Conservation (phyloP, 2,329 filamentous ascomycete species). For the Metarhizium rileyi region DNA sequence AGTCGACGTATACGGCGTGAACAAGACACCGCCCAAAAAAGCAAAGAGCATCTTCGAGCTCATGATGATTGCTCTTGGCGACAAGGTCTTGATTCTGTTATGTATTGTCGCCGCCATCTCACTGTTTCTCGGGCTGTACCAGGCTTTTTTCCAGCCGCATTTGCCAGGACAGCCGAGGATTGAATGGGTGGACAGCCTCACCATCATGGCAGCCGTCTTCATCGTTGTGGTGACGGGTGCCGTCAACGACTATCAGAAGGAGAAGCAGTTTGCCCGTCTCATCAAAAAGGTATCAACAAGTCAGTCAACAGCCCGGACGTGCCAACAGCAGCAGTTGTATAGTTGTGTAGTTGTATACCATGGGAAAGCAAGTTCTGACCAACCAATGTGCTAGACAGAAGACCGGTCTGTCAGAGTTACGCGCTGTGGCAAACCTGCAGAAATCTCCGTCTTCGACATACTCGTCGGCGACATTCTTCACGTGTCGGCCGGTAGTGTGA, state of each 20-base stretch:
- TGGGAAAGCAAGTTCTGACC: not conserved
- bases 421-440: slow-evolving; percentile 53
- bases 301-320: too few relatives aligned
- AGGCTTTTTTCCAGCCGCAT: slow-evolving; percentile 45
- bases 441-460: slow-evolving; percentile 58
- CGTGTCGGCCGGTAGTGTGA: slow-evolving; percentile 58
- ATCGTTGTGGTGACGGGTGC: slow-evolving; percentile 16
- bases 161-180: slow-evolving; percentile 30
- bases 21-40: slow-evolving; percentile 1
- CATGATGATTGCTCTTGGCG: slow-evolving; percentile 1
- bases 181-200: slow-evolving; percentile 62
- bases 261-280: slow-evolving; percentile 53
- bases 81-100: slow-evolving; percentile 50
- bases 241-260: slow-evolving; percentile 60
- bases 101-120: slow-evolving; percentile 57
- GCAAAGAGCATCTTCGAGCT: slow-evolving; percentile 1
- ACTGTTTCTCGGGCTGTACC: slow-evolving; percentile 56
- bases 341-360: too few relatives aligned
- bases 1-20: not conserved
- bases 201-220: slow-evolving; percentile 31
- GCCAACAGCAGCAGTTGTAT: too few relatives aligned
- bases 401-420: slow-evolving; percentile 55
- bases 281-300: slow-evolving; percentile 34
- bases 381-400: slow-evolving; percentile 37
- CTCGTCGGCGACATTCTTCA: slow-evolving; percentile 62